Conservation (phyloP, 768 basidiomycete species). For the Trametes meyenii region DNA sequence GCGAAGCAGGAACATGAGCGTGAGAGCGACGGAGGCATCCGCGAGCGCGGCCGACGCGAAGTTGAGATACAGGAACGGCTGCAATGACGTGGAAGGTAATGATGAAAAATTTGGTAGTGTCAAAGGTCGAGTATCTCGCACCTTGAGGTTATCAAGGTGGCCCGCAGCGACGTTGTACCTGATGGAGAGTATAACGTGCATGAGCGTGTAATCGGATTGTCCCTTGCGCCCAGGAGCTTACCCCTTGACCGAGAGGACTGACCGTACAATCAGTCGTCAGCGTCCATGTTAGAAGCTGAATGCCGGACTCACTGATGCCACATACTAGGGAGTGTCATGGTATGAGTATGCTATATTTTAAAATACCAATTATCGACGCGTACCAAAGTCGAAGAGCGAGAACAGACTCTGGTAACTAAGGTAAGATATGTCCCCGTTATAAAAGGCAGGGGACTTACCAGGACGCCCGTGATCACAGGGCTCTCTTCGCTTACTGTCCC, state of each 20-base stretch:
- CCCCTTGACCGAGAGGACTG: constrained; percentile 59
- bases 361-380: constrained; percentile 17
- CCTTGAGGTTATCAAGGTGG: constrained; percentile 39
- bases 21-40: constrained; percentile 53
- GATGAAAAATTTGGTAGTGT: neutral
- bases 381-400: constrained; percentile 52
- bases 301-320: constrained; percentile 9
- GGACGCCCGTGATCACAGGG: constrained; percentile 42
- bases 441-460: constrained; percentile 43
- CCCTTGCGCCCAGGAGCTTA: constrained; percentile 29
- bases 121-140: neutral
- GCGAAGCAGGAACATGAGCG: constrained; percentile 52
- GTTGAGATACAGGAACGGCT: constrained; percentile 55
- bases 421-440: neutral
- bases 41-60: constrained; percentile 53
- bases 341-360: neutral
- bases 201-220: neutral
- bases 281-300: neutral
- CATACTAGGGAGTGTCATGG: constrained; percentile 41
- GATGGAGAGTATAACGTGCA: neutral
- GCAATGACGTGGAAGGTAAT: neutral
- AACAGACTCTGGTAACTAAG: constrained; percentile 33
- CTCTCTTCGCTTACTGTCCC: constrained; percentile 51
- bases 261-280: neutral
- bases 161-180: constrained; percentile 34